These are phyloP conservation scores for Thermomyces lanuginosus DNA, from an alignment of 2,329 filamentous ascomycete species.

Conservation along the genomic window DNA sequence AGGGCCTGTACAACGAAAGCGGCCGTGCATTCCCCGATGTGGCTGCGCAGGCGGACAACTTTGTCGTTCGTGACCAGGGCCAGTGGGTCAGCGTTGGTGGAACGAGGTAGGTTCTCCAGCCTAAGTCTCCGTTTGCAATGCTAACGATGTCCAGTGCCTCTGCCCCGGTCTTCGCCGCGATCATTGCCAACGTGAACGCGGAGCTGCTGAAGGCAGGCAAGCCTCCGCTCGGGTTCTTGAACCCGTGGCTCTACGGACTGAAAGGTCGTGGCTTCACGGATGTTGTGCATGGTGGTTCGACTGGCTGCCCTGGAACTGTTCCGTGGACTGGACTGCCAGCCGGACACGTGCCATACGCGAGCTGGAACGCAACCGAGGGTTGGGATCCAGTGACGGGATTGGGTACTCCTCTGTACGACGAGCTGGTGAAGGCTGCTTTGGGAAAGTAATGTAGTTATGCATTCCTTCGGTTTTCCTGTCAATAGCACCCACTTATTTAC, in stretches of 20 bases:
- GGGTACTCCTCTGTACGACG: slow-evolving; percentile 17
- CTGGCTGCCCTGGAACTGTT: slow-evolving; percentile 26
- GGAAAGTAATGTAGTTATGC: too few relatives aligned
- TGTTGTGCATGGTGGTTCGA: slow-evolving; percentile 32
- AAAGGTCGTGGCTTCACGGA: slow-evolving; percentile 32
- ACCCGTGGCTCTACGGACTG: slow-evolving; percentile 42
- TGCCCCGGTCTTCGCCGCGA: slow-evolving; percentile 40
- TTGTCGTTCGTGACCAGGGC: slow-evolving; percentile 25
- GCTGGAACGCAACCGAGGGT: slow-evolving; percentile 32
- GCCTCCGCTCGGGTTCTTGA: slow-evolving; percentile 40
- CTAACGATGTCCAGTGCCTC: slow-evolving; percentile 32
- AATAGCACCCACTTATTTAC: too few relatives aligned
- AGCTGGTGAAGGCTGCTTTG: too few relatives aligned
- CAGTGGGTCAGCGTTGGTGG: slow-evolving; percentile 27
- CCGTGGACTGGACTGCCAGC: slow-evolving; percentile 18
- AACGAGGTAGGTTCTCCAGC: slow-evolving; percentile 21
- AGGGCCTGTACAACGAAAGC: slow-evolving; percentile 28
- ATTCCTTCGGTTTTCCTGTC: too few relatives aligned
- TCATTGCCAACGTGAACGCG: slow-evolving; percentile 48
- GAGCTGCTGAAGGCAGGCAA: slow-evolving; percentile 36
- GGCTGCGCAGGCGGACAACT: slow-evolving; percentile 35
- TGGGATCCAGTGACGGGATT: slow-evolving; percentile 19
- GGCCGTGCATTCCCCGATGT: slow-evolving; percentile 49
- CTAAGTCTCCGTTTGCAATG: slow-evolving; percentile 7
- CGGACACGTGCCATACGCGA: slow-evolving; percentile 29